Base-by-base conservation (phyloP, 2,329 filamentous ascomycete species). In the Teratosphaeria pseudoeucalypti region DNA sequence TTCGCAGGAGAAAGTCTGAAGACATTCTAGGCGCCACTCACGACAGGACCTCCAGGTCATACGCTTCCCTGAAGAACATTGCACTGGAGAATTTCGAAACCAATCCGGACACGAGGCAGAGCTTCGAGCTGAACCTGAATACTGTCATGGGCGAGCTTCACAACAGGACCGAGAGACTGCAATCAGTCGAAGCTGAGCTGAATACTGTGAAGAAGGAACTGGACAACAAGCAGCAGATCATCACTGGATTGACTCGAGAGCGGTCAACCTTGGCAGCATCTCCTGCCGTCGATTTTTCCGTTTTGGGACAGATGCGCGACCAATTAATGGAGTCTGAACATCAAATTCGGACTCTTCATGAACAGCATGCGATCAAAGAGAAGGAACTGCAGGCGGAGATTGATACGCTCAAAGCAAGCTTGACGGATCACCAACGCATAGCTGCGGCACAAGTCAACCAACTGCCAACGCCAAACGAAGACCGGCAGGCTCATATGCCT, bases 211-310 rank as follows among this genome's bases (percentile, higher is more conserved):
- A 90, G 78, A 96, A 91, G 77, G 94, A 99, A 74, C 95, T 97
- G 87, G 94, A 99, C 71, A 86, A 84, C 63, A 99, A 99, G 82
- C 91, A 92, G 79, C 89, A 90, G 34, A 92, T 99, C 70, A 97
- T 99, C 67, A 90, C 90, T 34, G 94, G 94, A 6, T 80, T 99
- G 63, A 95, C 94, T 3, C 87, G 94, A 58, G 95, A 99, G 74
- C 82, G 95, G 61, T 92, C 90, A 2, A 96, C 91, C 75, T 81
- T 96, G 76, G 90, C 92, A 72, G 82, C 80, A 72, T 80, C 81
- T 2, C 88, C 88, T 43, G 65, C 91, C 7, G 86, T 96, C 70
- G 94, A 99, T 70, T 95, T 96, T 72, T 92, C 90, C 0, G 86
- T 96, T 64, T 87, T 97, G 34, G 88, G 90, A 4, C 87, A 86